Evolutionary conservation across 169 alveolate species (phyloP), one percentile per base, ranked within the genome.

Genomic region (Plasmodium billcollinsi): DNA sequence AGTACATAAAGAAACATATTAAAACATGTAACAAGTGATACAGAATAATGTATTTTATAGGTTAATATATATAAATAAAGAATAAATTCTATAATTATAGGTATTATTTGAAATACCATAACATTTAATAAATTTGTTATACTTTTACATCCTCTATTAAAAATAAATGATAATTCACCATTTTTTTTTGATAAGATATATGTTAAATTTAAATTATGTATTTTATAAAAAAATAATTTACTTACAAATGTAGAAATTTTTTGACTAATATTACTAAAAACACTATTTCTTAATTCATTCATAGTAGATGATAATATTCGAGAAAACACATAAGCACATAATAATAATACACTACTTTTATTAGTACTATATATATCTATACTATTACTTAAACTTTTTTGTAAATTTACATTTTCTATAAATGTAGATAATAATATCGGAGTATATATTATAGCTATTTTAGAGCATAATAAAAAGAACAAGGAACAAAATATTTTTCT

Each of bases 41-140:
- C 94, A n/a, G 73, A 88, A 26, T 88, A 94, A n/a, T 97, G 97
- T 62, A 95, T 95, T 90, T 95, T 95, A 78, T 95, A 92, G n/a
- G 95, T 90, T 20, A 95, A 90, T 71, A 95, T 70, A 24, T 89
- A 95, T 18, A 96, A 86, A 58, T 95, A 97, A 76, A 95, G 63
- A 52, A 95, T 59, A 67, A 95, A 95, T 92, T 95, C 97, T 49
- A 95, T 92, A 18, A 94, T 89, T 8, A 96, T 95, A 33, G 97
- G 97, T 9, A 91, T 92, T 8, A 93, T 89, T 88, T 94, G 96
- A 90, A 94, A 94, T 4, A 94, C 96, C n/a, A 91, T 65, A 50
- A 93, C 93, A 62, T 94, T 62, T 45, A 94, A 88, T 21, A 94
- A 80, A 73, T 94, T 94, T 15, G 96, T 93, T 21, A 94, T 93